Evolutionary conservation across 441 rosid species (phyloP).

Genomic region (Adansonia grandidieri): DNA sequence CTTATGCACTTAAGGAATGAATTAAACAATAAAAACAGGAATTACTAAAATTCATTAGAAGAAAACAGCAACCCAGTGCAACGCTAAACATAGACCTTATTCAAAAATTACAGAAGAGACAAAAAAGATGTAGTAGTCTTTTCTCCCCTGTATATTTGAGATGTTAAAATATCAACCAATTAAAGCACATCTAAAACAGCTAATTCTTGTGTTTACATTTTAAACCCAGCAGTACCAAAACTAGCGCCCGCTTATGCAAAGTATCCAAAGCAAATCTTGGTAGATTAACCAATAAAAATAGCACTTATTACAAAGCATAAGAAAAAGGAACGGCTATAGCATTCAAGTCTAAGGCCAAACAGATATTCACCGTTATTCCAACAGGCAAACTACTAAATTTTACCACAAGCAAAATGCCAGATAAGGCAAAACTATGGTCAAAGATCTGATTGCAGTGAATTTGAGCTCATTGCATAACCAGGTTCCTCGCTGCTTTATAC

Average conservation of each 20-base stretch:
- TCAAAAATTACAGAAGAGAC: constrained; percentile 10
- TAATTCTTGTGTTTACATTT: not conserved
- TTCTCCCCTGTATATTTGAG: not conserved
- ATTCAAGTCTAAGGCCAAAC: not conserved
- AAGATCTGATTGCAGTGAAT: constrained; percentile 4
- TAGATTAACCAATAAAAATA: constrained; percentile 10
- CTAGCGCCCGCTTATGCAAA: not conserved
- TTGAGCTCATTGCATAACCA: constrained; percentile 2
- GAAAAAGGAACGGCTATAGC: not conserved
- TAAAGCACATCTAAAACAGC: not conserved
- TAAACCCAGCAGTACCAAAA: constrained; percentile 16
- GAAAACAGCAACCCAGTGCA: constrained; percentile 9
- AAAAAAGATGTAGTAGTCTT: not conserved
- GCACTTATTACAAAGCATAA: not conserved
- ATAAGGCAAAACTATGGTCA: not conserved
- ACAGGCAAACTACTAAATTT: constrained; percentile 2
- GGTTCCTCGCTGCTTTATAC: not conserved
- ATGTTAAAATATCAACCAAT: not conserved
- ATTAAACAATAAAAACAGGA: constrained; percentile 16
- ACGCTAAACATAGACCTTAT: constrained; percentile 9
- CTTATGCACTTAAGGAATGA: not conserved
- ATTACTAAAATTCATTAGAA: not conserved
- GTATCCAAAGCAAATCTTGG: not conserved
- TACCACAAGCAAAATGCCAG: constrained; percentile 1
- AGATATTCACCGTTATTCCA: constrained; percentile 1